Conservation (phyloP, 305 asterid genomes). For the Fraxinus paxiana region DNA sequence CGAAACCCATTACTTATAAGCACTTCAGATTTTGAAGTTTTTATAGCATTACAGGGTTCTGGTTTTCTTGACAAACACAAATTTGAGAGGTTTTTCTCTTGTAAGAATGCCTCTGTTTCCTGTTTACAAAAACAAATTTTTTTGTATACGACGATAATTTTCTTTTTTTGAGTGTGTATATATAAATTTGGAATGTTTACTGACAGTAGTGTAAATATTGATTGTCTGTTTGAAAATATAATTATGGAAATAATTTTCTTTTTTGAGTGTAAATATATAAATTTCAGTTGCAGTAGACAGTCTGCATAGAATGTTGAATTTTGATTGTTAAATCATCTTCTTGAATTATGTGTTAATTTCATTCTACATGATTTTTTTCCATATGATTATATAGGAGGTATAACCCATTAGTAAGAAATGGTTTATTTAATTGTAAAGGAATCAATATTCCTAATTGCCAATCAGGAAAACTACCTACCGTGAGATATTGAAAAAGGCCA, state of each 20-base stretch:
- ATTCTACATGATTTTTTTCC: neutral
- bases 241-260: neutral
- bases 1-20: neutral
- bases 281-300: neutral
- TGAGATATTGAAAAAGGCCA: constrained; percentile 74
- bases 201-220: neutral
- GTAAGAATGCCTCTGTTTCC: neutral
- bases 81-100: neutral
- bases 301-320: neutral
- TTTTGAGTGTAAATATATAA: neutral
- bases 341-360: neutral
- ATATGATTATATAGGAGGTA: neutral
- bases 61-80: neutral
- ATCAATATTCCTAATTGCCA: neutral
- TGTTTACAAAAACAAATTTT: neutral
- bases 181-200: neutral
- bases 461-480: constrained; percentile 44
- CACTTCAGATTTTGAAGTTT: neutral
- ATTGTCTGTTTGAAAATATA: neutral
- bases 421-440: neutral
- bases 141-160: neutral
- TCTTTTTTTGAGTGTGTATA: neutral
- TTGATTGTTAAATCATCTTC: neutral
- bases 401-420: neutral
- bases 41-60: neutral